Base-by-base conservation (phyloP, 257 asterid genomes). In the Solanum piurae region DNA sequence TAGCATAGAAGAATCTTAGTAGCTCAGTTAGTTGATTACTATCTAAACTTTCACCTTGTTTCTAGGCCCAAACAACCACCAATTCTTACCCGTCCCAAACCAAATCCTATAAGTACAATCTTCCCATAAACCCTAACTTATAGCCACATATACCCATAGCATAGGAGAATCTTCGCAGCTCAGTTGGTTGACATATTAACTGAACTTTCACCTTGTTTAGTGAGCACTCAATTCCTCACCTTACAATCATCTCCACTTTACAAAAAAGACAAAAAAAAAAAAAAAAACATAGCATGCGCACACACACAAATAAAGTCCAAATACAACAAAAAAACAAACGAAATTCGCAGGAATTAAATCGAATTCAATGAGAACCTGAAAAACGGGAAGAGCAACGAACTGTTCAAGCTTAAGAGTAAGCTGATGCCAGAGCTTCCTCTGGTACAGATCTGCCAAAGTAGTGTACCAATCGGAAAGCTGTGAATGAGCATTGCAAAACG, bases 351-450 rank as follows among this genome's bases (percentile, higher is more conserved):
- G 14, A 9, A 80, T 80, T 14, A 44, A 46, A 14, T 29, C 12
- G 4, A 25, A 80, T 46, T 46, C 40, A 87, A 77, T 12, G 42
- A 2, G 86, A 23, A 96, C 99, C 99, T 97, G 98, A 89, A 97
- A 93, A 8, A 92, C 93, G 23, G 99, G 89, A 58, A 95, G 99
- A 74, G 98, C 93, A 27, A 96, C 94, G 93, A 97, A 97, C 73
- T 97, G 95, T 87, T 97, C 99, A 92, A 96, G 99, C 94, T 96
- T 95, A 87, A 92, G 95, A 37, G 98, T 91, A 88, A 96, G 99
- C 91, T 97, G 99, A 89, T 97, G 99, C 99, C 99, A 96, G 14
- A 96, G 98, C 94, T 97, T 97, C 64, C 92, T 94, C 91, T 94
- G 96, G 94, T 96, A 97, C 92, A 97, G 99, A 97, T 97, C 99